Evolutionary conservation across 228 moss, liverwort and hornwort genomes (phyloP).

Genomic region (Sphagnum fallax): DNA sequence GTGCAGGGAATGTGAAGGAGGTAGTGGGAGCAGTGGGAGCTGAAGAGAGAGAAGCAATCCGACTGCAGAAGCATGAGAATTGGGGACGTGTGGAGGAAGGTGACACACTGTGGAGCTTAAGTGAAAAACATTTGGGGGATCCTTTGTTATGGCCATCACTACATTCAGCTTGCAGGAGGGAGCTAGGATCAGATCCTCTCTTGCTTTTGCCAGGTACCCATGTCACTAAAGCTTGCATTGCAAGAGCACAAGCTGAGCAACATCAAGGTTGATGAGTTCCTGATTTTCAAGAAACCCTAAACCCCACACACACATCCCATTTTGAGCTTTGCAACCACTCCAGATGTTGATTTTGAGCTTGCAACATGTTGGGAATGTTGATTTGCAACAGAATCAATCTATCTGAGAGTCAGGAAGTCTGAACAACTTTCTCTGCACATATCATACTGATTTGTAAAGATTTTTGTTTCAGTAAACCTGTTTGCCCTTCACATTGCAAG

Average conservation of each 20-base stretch:
- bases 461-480: no score
- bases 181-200: constrained; percentile 49
- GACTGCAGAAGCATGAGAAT: constrained; percentile 32
- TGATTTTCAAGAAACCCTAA: no score
- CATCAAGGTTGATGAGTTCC: background rate
- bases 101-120: constrained; percentile 61
- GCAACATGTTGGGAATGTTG: no score
- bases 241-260: constrained; percentile 20
- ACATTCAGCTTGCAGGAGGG: constrained; percentile 35
- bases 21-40: constrained; percentile 38
- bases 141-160: constrained; percentile 31
- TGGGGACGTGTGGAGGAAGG: constrained; percentile 69
- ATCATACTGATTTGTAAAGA: no score
- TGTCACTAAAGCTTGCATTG: constrained; percentile 51
- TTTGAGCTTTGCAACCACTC: no score
- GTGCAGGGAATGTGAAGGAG: constrained; percentile 24
- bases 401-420: no score
- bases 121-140: constrained; percentile 51
- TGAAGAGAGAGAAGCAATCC: constrained; percentile 47
- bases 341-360: no score
- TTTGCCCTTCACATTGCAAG: no score
- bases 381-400: no score
- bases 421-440: no score
- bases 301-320: no score
- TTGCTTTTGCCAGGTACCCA: constrained; percentile 52